phyloP scores from a whole-genome alignment of 2,329 filamentous ascomycete species.

The Fusarium bactridioides region DNA sequence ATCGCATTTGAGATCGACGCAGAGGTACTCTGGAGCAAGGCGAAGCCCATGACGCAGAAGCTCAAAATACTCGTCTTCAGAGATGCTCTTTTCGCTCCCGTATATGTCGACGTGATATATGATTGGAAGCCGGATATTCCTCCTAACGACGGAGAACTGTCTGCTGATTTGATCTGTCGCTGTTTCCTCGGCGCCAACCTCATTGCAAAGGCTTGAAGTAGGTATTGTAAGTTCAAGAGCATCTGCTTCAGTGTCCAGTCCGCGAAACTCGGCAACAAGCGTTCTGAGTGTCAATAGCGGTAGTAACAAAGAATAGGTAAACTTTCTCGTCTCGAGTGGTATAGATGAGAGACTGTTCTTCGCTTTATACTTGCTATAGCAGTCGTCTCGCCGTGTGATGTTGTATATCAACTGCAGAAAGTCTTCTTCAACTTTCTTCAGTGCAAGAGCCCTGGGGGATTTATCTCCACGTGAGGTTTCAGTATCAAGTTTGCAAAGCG shows the following conservation, averaged over 20 bases:
- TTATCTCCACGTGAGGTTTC: neutral
- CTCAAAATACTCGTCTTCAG: neutral
- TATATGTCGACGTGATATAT: neutral
- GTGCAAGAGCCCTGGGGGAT: neutral
- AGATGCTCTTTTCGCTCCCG: accelerated
- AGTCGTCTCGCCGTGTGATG: neutral
- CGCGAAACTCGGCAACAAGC: neutral
- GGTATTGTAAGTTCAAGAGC: neutral
- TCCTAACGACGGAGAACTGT: neutral
- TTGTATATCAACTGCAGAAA: neutral
- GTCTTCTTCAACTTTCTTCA: conserved; percentile 7
- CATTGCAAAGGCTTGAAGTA: neutral
- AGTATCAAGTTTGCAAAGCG: accelerated
- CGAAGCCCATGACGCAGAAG: neutral
- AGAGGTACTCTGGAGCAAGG: neutral
- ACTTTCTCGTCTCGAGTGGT: neutral
- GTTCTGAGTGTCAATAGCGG: neutral
- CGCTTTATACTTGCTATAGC: neutral
- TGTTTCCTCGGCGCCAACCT: accelerated
- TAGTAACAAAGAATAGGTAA: neutral
- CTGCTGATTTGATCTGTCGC: neutral
- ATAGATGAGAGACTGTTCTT: neutral
- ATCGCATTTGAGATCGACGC: neutral
- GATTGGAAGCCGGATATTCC: neutral
- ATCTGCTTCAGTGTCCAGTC: neutral